Evolutionary conservation across 2,329 filamentous ascomycete species (phyloP).

Genomic region (Tricladium varicosporioides): DNA sequence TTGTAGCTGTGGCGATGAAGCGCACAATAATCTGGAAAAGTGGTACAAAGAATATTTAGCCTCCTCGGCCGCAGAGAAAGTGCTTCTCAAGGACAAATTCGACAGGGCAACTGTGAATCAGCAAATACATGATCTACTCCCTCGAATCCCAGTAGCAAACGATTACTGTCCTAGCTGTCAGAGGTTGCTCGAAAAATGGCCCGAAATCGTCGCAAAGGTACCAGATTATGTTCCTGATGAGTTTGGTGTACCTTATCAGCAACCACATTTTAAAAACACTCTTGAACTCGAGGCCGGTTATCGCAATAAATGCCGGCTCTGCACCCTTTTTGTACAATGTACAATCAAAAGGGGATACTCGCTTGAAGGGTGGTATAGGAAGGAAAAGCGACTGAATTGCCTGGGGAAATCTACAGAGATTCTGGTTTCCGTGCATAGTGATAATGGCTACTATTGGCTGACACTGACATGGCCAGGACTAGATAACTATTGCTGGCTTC

Average conservation of each 20-base stretch:
- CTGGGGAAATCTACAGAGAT: background rate
- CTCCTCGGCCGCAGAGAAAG: background rate
- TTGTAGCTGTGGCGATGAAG: background rate
- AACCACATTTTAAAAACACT: background rate
- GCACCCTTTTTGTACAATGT: conserved; percentile 2
- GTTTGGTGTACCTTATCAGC: background rate
- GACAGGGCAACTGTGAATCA: background rate
- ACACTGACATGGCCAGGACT: conserved; percentile 1
- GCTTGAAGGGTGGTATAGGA: conserved; percentile 1
- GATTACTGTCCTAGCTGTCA: conserved; percentile 7
- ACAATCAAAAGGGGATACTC: background rate
- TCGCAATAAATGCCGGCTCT: background rate
- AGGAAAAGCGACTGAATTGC: conserved; percentile 3
- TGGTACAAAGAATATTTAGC: background rate
- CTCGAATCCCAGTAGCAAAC: background rate
- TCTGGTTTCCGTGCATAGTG: background rate
- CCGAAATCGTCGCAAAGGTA: background rate
- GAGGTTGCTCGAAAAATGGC: conserved; percentile 6
- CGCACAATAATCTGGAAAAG: background rate
- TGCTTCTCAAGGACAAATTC: conserved; percentile 2
- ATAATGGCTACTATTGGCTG: background rate
- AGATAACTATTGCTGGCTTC: background rate
- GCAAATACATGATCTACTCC: background rate
- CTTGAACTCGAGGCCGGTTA: conserved; percentile 1
- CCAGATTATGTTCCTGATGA: background rate